Conservation (phyloP, 176 grass and related monocot genomes). For the Oryza meyeriana region DNA sequence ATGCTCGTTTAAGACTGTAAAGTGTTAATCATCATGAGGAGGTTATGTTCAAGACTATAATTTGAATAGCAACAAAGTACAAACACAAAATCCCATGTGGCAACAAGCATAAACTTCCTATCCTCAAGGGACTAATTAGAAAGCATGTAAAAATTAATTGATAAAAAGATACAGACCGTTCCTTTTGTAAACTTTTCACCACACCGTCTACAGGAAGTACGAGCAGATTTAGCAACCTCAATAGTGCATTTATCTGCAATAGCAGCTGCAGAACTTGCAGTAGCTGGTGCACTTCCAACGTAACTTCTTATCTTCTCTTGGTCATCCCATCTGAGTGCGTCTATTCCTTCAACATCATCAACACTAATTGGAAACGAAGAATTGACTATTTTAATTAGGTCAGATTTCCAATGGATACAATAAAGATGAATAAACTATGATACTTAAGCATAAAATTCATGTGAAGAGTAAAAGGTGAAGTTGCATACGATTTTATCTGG, state of each 20-base stretch:
- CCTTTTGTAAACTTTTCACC: conserved; percentile 87
- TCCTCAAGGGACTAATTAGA: background rate
- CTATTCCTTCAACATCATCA: conserved; percentile 91
- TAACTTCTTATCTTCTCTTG: conserved; percentile 86
- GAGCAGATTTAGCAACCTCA: conserved; percentile 78
- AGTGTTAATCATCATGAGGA: background rate
- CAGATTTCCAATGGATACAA: background rate
- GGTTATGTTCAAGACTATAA: background rate
- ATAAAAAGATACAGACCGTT: conserved; percentile 56
- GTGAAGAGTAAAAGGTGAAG: background rate
- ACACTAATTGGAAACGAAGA: conserved; percentile 40
- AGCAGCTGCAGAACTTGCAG: conserved; percentile 38
- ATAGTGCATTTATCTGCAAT: conserved; percentile 63
- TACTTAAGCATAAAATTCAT: background rate
- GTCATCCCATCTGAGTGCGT: conserved; percentile 89
- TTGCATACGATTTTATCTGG: conserved; percentile 86
- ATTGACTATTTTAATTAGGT: background rate
- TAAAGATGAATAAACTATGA: conserved; percentile 5
- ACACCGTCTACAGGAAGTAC: conserved; percentile 75
- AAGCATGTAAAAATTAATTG: conserved; percentile 23
- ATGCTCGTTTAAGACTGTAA: background rate
- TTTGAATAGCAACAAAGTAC: background rate
- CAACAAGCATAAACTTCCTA: background rate
- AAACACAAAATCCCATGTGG: background rate
- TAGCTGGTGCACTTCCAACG: conserved; percentile 43